Base-by-base conservation (phyloP, 1,284 basidiomycete species). In the Cutaneotrichosporon cyanovorans region DNA sequence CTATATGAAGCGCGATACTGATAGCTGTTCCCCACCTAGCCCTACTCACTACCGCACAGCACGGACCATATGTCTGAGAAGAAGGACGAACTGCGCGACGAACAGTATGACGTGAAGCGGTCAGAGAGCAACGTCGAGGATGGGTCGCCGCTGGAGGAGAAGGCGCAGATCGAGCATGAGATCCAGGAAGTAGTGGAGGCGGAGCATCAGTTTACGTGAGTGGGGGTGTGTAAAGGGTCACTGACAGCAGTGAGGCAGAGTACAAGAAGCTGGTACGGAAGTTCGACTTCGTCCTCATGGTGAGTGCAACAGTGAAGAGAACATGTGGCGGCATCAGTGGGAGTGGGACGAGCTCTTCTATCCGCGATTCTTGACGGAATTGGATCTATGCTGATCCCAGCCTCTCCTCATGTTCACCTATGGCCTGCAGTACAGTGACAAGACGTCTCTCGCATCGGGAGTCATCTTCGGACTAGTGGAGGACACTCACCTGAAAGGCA, bases 401-500 rank as follows among this genome's bases (percentile, higher is more conserved):
- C 51, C 51, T 1, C 33, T 55, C 31, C 40, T 52, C 8, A 48
- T 48, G 47, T 30, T 48, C 33, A 36, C 33, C 19, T 48, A 48
- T n/a, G 48, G 48, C 12, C 39, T 49, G 4, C 51, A 53, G 35
- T 53, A 35, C 41, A 21, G 25, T 7, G 57, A 59, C 48, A 59
- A 59, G 45, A 50, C 48, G 10, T 54, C 51, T 11, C 40, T 58
- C 0, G 39, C 55, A 2, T 37, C 38, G 5, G 60, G 59, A 33
- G 57, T 59, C 42, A 44, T 57, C 20, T 55, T 57, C 34, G 46
- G 50, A 16, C 44, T 58, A 5, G 44, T 45, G 25, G 43, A 51
- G 40, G 57, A 55, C 39, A 59, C 55, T 7, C 5, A 45, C 11
- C 40, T 59, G 19, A 42, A 40, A 5, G 45, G 53, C 4, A 48